These are phyloP conservation scores for Chlorella variabilis DNA, from an alignment of 163 green algal genomes.

Conservation along the genomic window DNA sequence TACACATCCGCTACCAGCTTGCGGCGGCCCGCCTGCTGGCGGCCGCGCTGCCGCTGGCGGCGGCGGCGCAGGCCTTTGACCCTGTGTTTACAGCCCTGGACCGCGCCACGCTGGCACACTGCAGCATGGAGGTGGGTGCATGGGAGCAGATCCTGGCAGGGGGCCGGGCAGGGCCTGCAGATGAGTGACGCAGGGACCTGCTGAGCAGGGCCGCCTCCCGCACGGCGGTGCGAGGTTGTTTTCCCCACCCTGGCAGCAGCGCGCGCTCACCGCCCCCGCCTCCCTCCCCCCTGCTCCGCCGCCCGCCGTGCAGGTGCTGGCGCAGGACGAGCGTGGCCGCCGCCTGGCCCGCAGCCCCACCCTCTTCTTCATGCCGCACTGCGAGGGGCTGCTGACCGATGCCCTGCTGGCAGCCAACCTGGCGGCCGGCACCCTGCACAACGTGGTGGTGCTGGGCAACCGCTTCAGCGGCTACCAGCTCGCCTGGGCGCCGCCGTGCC, in stretches of 20 bases:
- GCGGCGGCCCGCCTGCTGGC: conserved; percentile 64
- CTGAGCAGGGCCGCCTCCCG: too few species aligned
- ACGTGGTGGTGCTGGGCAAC: conserved; percentile 72
- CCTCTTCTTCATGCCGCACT: conserved; percentile 86
- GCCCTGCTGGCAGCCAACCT: conserved; percentile 69
- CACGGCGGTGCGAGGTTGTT: not conserved
- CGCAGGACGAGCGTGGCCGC: conserved; percentile 54
- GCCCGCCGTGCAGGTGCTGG: conserved; percentile 30
- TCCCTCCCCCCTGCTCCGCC: not conserved
- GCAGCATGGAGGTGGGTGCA: conserved; percentile 35
- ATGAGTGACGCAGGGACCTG: not conserved
- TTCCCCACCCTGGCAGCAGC: not conserved
- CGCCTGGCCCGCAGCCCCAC: conserved; percentile 53
- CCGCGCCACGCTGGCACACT: conserved; percentile 44
- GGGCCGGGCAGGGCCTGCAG: too few species aligned
- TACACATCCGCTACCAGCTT: conserved; percentile 73
- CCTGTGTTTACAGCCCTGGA: conserved; percentile 62
- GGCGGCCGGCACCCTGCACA: conserved; percentile 33
- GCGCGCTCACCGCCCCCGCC: too few species aligned
- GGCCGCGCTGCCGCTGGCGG: conserved; percentile 56
- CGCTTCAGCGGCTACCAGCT: conserved; percentile 62
- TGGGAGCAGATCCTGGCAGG: not conserved
- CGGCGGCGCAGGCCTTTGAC: conserved; percentile 54
- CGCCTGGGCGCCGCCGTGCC: conserved; percentile 31
- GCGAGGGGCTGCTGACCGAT: conserved; percentile 69